phyloP scores from a whole-genome alignment of 140 eudicot species.

The Ambrosia hybrid region DNA sequence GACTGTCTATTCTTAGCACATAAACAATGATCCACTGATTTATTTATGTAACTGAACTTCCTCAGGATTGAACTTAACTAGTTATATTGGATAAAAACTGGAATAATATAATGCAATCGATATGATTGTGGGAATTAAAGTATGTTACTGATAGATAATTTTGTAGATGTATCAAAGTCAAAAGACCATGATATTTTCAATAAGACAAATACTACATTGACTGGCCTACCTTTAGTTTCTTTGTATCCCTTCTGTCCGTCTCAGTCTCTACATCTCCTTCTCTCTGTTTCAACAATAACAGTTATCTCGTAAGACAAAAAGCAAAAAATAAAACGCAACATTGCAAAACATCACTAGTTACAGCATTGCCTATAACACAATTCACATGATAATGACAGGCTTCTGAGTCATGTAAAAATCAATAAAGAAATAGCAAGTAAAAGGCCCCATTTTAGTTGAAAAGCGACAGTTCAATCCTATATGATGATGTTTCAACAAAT shows the following conservation, averaged over 20 bases:
- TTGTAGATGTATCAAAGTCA: slow-evolving; percentile 1
- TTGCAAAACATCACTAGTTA: neutral
- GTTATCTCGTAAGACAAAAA: neutral
- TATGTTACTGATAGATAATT: slow-evolving; percentile 6
- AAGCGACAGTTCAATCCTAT: neutral
- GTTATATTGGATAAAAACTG: slow-evolving; percentile 7
- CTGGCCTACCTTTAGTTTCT: slow-evolving; percentile 32
- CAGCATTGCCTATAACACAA: neutral
- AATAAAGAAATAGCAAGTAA: neutral
- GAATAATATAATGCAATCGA: neutral
- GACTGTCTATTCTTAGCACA: neutral
- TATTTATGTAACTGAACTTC: neutral
- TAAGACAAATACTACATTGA: slow-evolving; percentile 3
- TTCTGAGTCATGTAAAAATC: neutral
- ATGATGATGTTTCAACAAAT: neutral
- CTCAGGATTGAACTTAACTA: slow-evolving; percentile 3
- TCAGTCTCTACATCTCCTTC: slow-evolving; percentile 28
- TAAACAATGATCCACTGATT: neutral
- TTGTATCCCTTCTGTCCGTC: slow-evolving; percentile 6
- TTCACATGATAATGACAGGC: neutral
- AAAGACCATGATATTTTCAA: slow-evolving; percentile 2
- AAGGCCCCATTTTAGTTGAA: neutral
- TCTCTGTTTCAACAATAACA: slow-evolving; percentile 31
- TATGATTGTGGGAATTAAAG: slow-evolving; percentile 2
- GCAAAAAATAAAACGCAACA: neutral